Conservation (phyloP, 108 stramenopile species). For the Pseudonitzschia pungens region DNA sequence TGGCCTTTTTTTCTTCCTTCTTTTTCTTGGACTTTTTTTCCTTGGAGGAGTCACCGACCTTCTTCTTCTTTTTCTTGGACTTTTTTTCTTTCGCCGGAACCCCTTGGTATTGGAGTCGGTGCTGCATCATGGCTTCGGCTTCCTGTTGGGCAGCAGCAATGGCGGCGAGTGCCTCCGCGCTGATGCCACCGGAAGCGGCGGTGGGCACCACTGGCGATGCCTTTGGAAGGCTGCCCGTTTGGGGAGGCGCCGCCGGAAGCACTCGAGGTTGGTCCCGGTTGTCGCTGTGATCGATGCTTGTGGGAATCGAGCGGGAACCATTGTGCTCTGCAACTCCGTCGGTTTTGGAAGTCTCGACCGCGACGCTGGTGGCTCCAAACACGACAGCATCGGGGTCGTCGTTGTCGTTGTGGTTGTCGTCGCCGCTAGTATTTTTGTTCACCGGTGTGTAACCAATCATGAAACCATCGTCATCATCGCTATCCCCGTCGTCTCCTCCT, state of each 20-base stretch:
- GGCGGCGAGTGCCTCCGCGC: slow-evolving; percentile 51
- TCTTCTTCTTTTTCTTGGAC: slow-evolving; percentile 45
- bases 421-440: no score
- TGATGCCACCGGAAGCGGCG: slow-evolving; percentile 30
- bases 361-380: neutral
- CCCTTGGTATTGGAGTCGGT: neutral
- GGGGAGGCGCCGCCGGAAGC: neutral
- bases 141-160: slow-evolving; percentile 49
- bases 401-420: slow-evolving; percentile 18
- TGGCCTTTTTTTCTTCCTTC: neutral
- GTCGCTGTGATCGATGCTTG: no score
- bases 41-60: neutral
- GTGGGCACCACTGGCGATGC: neutral
- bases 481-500: neutral
- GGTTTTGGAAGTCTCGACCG: no score
- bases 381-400: slow-evolving; percentile 13
- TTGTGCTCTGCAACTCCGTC: no score
- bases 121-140: slow-evolving; percentile 52
- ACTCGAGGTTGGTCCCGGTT: no score
- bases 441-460: slow-evolving; percentile 13
- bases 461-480: slow-evolving; percentile 17
- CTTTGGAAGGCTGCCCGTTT: no score
- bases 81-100: neutral
- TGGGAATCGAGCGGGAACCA: no score
- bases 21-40: slow-evolving; percentile 27